Evolutionary conservation across 2,329 filamentous ascomycete species (phyloP).

Genomic region (Colletotrichum cuscutae): DNA sequence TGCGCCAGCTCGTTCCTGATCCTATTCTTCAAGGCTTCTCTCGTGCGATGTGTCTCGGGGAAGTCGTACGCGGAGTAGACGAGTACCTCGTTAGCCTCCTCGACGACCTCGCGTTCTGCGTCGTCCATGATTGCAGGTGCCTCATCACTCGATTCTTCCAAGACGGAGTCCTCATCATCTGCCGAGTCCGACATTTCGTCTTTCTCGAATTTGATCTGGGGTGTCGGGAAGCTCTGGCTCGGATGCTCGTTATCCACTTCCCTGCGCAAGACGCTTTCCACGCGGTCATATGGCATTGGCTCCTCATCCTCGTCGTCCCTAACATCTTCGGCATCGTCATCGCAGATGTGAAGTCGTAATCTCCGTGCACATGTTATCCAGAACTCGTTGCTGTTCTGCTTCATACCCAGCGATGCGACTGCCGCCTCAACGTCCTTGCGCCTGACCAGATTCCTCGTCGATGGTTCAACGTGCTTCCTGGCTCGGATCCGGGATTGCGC

Average conservation of each 20-base stretch:
- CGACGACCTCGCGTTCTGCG: slow-evolving; percentile 43
- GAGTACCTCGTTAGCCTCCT: slow-evolving; percentile 56
- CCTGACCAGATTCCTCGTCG: slow-evolving; percentile 47
- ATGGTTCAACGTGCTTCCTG: slow-evolving; percentile 44
- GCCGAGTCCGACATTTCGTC: slow-evolving; percentile 1
- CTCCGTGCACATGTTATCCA: slow-evolving; percentile 62
- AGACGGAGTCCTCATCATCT: neutral
- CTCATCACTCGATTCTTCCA: neutral
- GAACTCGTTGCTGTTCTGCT: slow-evolving; percentile 49
- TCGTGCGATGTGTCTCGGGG: slow-evolving; percentile 48
- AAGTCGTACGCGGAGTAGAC: slow-evolving; percentile 52
- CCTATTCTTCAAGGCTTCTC: slow-evolving; percentile 48
- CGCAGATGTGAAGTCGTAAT: slow-evolving; percentile 58
- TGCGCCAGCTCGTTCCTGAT: slow-evolving; percentile 54
- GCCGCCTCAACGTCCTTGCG: slow-evolving; percentile 61
- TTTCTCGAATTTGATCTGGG: neutral
- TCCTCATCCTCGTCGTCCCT: slow-evolving; percentile 36
- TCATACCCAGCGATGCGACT: slow-evolving; percentile 56
- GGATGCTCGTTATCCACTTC: neutral
- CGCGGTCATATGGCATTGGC: slow-evolving; percentile 54
- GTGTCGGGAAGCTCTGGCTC: neutral
- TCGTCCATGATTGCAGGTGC: neutral
- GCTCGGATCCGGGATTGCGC: slow-evolving; percentile 75
- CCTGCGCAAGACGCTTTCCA: slow-evolving; percentile 51
- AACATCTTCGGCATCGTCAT: slow-evolving; percentile 40